Conservation (phyloP, 129 eudicot species). For the Flaveria bidentis region DNA sequence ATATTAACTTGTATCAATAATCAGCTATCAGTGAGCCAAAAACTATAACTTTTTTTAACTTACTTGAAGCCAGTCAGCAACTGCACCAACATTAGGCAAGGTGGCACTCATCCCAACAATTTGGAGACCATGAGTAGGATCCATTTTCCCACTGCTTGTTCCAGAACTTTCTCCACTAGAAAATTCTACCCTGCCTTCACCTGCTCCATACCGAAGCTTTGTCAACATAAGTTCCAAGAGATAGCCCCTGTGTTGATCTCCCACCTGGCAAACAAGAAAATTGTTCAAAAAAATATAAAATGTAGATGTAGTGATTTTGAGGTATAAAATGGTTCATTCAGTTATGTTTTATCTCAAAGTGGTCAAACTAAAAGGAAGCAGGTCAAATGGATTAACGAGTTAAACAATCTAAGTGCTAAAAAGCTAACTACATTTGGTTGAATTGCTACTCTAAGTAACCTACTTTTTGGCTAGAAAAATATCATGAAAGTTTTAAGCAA, state of each 20-base stretch:
- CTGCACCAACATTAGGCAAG: constrained; percentile 93
- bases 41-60: constrained; percentile 30
- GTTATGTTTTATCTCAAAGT: background rate
- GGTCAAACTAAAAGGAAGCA: background rate
- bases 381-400: background rate
- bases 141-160: constrained; percentile 70
- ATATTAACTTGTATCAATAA: background rate
- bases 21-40: constrained; percentile 1
- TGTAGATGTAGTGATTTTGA: background rate
- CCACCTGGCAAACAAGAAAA: constrained; percentile 63
- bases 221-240: constrained; percentile 92
- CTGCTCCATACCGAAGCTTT: constrained; percentile 94
- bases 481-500: background rate
- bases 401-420: background rate
- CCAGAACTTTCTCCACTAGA: constrained; percentile 94
- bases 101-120: constrained; percentile 99
- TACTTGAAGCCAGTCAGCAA: constrained; percentile 99
- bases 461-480: background rate
- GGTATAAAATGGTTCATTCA: background rate
- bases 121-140: constrained; percentile 77
- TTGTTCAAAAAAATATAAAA: background rate
- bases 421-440: background rate
- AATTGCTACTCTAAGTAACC: background rate
- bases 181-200: constrained; percentile 81
- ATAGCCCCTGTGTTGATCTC: constrained; percentile 95